These are phyloP conservation scores for Saturnispora sanitii DNA, from an alignment of 805 yeast species.

Conservation along the genomic window DNA sequence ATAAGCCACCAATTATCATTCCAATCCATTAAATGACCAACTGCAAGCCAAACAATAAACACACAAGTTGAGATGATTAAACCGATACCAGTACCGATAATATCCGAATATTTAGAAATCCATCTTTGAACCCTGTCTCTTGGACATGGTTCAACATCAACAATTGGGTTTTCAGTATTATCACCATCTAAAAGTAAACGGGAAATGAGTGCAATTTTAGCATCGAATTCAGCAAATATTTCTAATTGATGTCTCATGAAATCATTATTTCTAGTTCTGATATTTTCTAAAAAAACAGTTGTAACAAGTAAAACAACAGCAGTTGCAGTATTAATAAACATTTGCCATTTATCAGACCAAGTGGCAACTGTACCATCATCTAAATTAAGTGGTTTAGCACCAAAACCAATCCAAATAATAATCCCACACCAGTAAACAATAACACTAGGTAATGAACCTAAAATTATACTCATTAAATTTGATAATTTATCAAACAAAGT, in stretches of 20 bases:
- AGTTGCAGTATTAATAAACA: conserved; percentile 32
- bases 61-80: conserved; percentile 25
- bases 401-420: conserved; percentile 30
- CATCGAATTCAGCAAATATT: conserved; percentile 19
- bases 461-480: conserved; percentile 15
- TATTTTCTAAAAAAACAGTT: conserved; percentile 30
- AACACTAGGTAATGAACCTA: conserved; percentile 27
- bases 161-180: conserved; percentile 17
- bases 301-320: conserved; percentile 28
- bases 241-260: conserved; percentile 17
- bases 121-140: conserved; percentile 8
- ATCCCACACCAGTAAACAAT: conserved; percentile 30
- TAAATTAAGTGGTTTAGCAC: conserved; percentile 19
- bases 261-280: conserved; percentile 29
- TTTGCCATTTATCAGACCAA: conserved; percentile 28
- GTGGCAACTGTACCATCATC: conserved; percentile 2
- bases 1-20: conserved; percentile 34
- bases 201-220: conserved; percentile 19
- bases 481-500: conserved; percentile 28
- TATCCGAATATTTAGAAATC: conserved; percentile 28
- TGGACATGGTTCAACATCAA: conserved; percentile 20
- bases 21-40: conserved; percentile 29
- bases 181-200: neutral
- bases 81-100: conserved; percentile 34
- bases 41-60: conserved; percentile 29